Conservation (phyloP, 1,284 basidiomycete species). For the Testicularia cyperi region DNA sequence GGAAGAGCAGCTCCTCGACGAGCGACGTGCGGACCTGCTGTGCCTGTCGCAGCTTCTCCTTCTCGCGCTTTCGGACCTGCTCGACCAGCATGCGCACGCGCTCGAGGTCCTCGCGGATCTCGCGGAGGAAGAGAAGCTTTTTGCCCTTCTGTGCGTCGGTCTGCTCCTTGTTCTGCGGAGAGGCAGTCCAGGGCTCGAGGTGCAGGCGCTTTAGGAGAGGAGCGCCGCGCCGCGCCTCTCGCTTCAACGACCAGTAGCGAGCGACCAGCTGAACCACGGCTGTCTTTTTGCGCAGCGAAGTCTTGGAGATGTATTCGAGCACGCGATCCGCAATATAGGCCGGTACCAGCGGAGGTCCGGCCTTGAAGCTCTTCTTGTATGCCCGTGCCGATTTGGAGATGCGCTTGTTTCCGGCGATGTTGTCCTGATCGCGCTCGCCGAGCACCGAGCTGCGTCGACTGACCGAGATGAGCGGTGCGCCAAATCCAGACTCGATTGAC, state of each 20-base stretch:
- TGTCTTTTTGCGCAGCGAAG: conserved; percentile 74
- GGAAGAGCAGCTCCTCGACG: conserved; percentile 56
- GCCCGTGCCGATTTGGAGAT: conserved; percentile 64
- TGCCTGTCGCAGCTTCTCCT: conserved; percentile 74
- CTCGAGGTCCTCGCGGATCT: conserved; percentile 77
- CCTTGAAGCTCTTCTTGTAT: conserved; percentile 65
- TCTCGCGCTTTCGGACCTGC: conserved; percentile 77
- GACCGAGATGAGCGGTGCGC: conserved; percentile 28
- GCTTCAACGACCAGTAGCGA: conserved; percentile 94
- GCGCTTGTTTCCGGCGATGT: conserved; percentile 8
- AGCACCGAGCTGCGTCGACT: conserved; percentile 31
- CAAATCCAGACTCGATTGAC: conserved; percentile 18
- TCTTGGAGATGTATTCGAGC: conserved; percentile 72
- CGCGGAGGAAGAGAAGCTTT: conserved; percentile 69
- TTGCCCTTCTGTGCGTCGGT: conserved; percentile 67
- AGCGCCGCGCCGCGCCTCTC: conserved; percentile 87
- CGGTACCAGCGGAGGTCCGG: conserved; percentile 65
- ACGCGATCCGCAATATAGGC: conserved; percentile 69
- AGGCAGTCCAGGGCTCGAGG: conserved; percentile 94
- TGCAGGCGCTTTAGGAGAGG: conserved; percentile 90
- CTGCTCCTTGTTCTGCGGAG: conserved; percentile 69
- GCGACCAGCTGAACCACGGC: conserved; percentile 79
- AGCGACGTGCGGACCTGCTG: conserved; percentile 73
- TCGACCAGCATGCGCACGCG: conserved; percentile 73
- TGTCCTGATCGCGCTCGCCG: conserved; percentile 11